phyloP scores from a whole-genome alignment of 2,329 filamentous ascomycete genomes.

The Pseudogymnoascus sp. region DNA sequence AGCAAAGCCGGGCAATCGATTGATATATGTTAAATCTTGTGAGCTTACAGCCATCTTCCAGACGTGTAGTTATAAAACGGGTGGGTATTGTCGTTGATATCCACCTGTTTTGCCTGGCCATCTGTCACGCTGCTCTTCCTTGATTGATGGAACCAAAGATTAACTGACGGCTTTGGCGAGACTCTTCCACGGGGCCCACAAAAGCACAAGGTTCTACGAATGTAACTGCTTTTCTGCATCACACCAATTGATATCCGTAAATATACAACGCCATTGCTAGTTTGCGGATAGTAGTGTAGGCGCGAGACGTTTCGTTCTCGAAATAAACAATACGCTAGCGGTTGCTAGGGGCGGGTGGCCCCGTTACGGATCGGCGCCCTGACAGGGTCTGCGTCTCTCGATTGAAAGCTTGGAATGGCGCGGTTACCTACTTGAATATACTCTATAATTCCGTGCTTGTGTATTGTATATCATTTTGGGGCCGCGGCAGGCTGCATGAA shows the following conservation, averaged over 20 bases:
- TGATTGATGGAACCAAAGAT: slow-evolving; percentile 2
- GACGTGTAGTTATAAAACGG: slow-evolving; percentile 24
- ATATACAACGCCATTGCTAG: background rate
- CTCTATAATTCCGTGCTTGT: background rate
- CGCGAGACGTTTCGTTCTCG: background rate
- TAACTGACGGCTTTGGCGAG: background rate
- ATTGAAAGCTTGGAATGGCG: background rate
- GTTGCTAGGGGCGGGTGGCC: background rate
- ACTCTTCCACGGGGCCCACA: slow-evolving; percentile 11
- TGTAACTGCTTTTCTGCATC: slow-evolving; percentile 14
- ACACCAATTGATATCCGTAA: background rate
- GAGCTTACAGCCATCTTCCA: slow-evolving; percentile 24
- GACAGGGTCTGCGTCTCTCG: background rate
- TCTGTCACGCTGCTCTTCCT: slow-evolving; percentile 13
- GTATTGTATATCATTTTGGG: background rate
- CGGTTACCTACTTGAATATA: background rate
- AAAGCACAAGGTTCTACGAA: slow-evolving; percentile 10
- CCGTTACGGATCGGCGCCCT: background rate
- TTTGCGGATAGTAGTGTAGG: background rate
- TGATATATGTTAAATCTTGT: slow-evolving; percentile 11
- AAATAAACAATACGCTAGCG: slow-evolving; percentile 9
- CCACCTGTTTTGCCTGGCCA: slow-evolving; percentile 10
- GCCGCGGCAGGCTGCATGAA: background rate
- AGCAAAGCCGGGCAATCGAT: slow-evolving; percentile 10
- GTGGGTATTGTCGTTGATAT: slow-evolving; percentile 19